Evolutionary conservation across 176 grass and related monocot species (phyloP), one percentile per base, ranked within the genome.

Genomic region (Aechmea fasciata): DNA sequence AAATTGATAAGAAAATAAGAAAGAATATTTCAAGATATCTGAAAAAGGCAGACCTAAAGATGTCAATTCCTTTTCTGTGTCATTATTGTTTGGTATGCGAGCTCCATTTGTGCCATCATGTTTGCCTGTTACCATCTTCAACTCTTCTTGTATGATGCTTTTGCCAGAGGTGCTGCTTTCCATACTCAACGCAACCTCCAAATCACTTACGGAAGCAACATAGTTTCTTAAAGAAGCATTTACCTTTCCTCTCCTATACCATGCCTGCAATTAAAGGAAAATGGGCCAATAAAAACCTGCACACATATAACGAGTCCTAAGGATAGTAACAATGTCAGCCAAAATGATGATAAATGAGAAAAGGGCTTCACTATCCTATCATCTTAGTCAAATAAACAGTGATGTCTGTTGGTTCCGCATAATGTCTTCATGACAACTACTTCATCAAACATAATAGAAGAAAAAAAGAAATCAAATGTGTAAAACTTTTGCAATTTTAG

Each of bases 181-280:
- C 67, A 78, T 81, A 65, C 63, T 81, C 63, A 87, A 79, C 65
- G 89, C 93, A 78, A 79, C 79, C 76, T 90, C 81, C 69, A 97
- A 78, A 81, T 97, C 93, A 92, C 33, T 64, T 71, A 83, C 47
- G 51, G 93, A 69, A 81, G 77, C 75, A 79, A 73, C 75, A 83
- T 92, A 90, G 20, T 85, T 81, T 28, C 63, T 82, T 68, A 90
- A 63, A 0, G 89, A 89, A 64, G 69, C 71, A 64, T 90, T 92
- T 76, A 82, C 71, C 82, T 92, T 97, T 50, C 93, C 93, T 81
- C 87, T 92, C 64, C 89, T 89, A 77, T 97, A 97, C 82, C 89
- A 90, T 67, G 86, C 84, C 93, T 92, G 80, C 78, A 84, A 79
- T 9, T 25, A 69, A 59, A 59, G 1, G 19, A 59, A 59, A 59